phyloP scores from a whole-genome alignment of 1,139 yeast genomes.

The Pichia sp. region DNA sequence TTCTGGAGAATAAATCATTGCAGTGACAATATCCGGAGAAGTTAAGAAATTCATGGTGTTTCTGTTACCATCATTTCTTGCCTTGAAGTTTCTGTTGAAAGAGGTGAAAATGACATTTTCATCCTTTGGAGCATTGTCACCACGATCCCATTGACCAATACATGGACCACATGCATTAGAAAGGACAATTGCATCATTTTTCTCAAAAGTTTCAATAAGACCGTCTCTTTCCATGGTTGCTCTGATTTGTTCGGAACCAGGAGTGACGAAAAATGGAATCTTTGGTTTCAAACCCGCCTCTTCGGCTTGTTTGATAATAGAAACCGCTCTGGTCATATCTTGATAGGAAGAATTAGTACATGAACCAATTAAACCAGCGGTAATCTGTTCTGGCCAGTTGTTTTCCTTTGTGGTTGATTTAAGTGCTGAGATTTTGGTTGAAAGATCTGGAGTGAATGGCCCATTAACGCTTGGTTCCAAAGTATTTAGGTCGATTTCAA shows the following conservation, averaged over 20 bases:
- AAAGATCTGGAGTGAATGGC: constrained; percentile 91
- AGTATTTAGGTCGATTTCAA: constrained; percentile 66
- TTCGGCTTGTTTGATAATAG: constrained; percentile 79
- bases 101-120: constrained; percentile 89
- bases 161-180: constrained; percentile 99
- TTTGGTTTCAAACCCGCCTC: constrained; percentile 83
- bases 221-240: constrained; percentile 98
- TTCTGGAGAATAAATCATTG: constrained; percentile 90
- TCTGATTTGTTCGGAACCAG: constrained; percentile 98
- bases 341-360: constrained; percentile 97
- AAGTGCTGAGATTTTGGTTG: constrained; percentile 74
- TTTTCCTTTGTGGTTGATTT: constrained; percentile 55
- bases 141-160: constrained; percentile 98
- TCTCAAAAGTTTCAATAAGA: constrained; percentile 64
- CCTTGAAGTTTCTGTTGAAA: constrained; percentile 92
- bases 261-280: constrained; percentile 88
- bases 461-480: constrained; percentile 91
- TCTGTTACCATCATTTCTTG: constrained; percentile 97
- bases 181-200: constrained; percentile 81
- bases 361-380: constrained; percentile 93
- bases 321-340: constrained; percentile 93
- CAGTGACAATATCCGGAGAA: constrained; percentile 95
- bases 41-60: constrained; percentile 94
- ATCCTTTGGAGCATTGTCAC: constrained; percentile 48
- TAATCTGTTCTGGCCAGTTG: constrained; percentile 73